A percentile compares a stretch with the other conserved stretches of the same genome.
These are phyloP conservation scores for Candida hungchunana DNA, from an alignment of 805 yeast species.

Conservation along the genomic window DNA sequence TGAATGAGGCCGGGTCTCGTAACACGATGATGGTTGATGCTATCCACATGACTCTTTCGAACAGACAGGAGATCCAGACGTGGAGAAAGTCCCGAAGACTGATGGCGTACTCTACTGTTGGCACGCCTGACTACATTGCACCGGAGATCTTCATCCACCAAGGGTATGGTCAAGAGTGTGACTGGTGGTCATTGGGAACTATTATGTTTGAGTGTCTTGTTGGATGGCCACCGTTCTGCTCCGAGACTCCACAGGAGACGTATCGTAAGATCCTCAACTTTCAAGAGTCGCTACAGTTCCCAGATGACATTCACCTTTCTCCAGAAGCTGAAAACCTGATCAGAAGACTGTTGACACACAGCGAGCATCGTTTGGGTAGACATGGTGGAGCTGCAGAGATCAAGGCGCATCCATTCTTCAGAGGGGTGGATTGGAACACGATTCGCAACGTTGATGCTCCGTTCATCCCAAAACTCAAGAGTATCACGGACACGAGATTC, in stretches of 20 bases:
- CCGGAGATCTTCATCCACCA: constrained; percentile 86
- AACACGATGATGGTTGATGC: constrained; percentile 90
- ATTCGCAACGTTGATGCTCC: constrained; percentile 81
- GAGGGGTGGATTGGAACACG: constrained; percentile 77
- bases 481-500: constrained; percentile 93
- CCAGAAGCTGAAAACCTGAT: constrained; percentile 91
- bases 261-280: constrained; percentile 90
- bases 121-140: constrained; percentile 99
- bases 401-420: constrained; percentile 73
- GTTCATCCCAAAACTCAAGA: constrained; percentile 86
- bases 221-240: constrained; percentile 97
- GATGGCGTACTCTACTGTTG: constrained; percentile 95
- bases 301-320: constrained; percentile 84
- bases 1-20: constrained; percentile 38
- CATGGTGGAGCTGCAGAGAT: constrained; percentile 61
- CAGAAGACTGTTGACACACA: constrained; percentile 84
- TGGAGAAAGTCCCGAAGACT: constrained; percentile 71
- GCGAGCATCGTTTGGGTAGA: constrained; percentile 68
- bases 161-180: constrained; percentile 92
- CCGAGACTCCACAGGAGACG: constrained; percentile 90
- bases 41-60: constrained; percentile 91
- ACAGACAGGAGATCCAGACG: constrained; percentile 79
- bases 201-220: constrained; percentile 94
- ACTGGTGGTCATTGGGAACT: constrained; percentile 98
- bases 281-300: constrained; percentile 75